Percentiles rank a stretch among this genome's conserved stretches.
Evolutionary conservation across 768 basidiomycete genomes (phyloP).

Genomic region (Multifurca ochricompacta): DNA sequence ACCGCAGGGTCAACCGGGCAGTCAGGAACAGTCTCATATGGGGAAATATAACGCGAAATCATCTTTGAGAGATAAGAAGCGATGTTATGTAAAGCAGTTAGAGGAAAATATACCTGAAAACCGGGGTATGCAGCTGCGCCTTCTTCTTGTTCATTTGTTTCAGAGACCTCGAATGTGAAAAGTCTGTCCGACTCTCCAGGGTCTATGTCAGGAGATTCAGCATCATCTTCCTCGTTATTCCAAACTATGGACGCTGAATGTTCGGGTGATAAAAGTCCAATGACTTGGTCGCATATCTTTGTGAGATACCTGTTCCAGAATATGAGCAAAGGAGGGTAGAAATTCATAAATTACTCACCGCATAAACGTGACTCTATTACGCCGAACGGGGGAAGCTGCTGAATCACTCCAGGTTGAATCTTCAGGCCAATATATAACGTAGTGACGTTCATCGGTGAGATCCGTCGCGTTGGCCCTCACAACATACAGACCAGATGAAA

Average conservation of each 20-base stretch:
- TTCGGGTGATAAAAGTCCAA: slow-evolving; percentile 41
- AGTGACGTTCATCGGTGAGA: slow-evolving; percentile 28
- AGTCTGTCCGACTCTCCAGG: slow-evolving; percentile 39
- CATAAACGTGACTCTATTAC: slow-evolving; percentile 56
- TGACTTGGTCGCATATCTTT: slow-evolving; percentile 41
- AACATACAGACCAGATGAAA: slow-evolving; percentile 47
- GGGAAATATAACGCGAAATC: neutral
- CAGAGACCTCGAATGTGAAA: slow-evolving; percentile 45
- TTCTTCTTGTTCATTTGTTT: slow-evolving; percentile 50
- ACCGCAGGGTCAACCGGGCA: neutral
- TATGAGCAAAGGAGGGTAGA: neutral
- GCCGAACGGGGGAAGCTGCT: slow-evolving; percentile 35
- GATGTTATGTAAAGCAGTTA: too few relatives aligned
- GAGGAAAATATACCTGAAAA: slow-evolving; percentile 33
- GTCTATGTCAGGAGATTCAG: slow-evolving; percentile 28
- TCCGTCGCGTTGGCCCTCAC: slow-evolving; percentile 20
- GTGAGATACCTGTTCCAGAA: neutral
- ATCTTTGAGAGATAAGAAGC: neutral
- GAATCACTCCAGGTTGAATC: slow-evolving; percentile 49
- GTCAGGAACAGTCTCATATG: neutral
- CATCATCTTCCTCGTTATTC: slow-evolving; percentile 28
- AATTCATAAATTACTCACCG: slow-evolving; percentile 30
- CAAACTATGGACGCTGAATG: slow-evolving; percentile 40
- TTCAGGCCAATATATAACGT: slow-evolving; percentile 57
- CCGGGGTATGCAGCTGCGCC: slow-evolving; percentile 36